A percentile compares a stretch with the other conserved stretches of the same genome.
phyloP scores from a whole-genome alignment of 176 grass and related monocot species.

The Oryza glumipatula region DNA sequence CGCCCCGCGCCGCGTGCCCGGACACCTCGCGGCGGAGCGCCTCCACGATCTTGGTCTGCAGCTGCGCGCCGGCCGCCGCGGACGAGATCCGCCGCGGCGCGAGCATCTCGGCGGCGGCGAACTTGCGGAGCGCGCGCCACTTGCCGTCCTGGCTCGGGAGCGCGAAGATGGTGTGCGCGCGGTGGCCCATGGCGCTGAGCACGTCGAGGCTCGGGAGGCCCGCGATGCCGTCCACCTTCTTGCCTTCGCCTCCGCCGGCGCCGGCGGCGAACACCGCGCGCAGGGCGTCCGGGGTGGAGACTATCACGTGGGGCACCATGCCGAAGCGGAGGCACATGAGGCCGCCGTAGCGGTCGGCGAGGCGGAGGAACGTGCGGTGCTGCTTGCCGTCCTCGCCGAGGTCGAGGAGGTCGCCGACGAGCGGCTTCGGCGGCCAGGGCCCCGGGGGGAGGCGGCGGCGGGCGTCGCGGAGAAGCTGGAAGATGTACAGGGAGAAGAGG shows the following conservation, averaged over 20 bases:
- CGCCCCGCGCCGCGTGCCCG: background rate
- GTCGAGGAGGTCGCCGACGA: constrained; percentile 1
- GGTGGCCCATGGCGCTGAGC: no score
- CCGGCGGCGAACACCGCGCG: background rate
- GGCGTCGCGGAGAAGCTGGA: background rate
- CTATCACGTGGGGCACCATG: constrained; percentile 13
- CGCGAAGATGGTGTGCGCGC: no score
- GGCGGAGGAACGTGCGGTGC: constrained; percentile 3
- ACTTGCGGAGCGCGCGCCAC: constrained; percentile 16
- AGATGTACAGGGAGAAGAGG: background rate
- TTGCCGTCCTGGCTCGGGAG: background rate
- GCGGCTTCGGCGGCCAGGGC: background rate
- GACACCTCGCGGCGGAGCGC: constrained; percentile 4
- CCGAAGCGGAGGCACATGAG: constrained; percentile 20
- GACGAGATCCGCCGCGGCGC: background rate
- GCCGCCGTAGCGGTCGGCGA: background rate
- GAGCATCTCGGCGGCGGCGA: constrained; percentile 14
- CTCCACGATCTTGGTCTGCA: constrained; percentile 10
- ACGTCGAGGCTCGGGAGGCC: background rate
- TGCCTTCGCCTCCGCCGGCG: background rate
- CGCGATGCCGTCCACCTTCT: constrained; percentile 12
- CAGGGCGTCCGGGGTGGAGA: constrained; percentile 7
- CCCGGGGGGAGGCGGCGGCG: no score
- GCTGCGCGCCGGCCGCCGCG: background rate
- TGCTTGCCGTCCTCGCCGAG: constrained; percentile 9